Evolutionary conservation across 257 asterid genomes (phyloP), one percentile per base, ranked within the genome.

Genomic region (Ajuga chamaepitys): DNA sequence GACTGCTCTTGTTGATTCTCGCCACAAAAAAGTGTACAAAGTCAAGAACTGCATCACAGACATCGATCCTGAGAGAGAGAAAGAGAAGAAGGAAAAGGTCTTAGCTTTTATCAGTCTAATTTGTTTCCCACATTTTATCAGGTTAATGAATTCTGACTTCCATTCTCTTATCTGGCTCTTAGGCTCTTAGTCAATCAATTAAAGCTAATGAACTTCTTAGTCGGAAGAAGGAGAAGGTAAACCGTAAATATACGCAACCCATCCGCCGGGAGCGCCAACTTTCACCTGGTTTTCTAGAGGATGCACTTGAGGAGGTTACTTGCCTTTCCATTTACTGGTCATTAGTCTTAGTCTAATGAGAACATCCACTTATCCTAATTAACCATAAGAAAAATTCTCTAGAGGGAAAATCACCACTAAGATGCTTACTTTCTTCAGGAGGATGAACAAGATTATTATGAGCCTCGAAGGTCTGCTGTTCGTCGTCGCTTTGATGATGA

Each of bases 1-100:
- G 82, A 90, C 99, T 70, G 99, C 99, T 60, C 90, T 94, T 25
- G 97, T 94, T 62, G 99, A 90, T 80, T 94, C 99, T 28, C 94
- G 98, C 10, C 96, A 91, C 85, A 94, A 88, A 78, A 94, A 94
- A 78, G 95, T 83, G 20, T 88, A 80, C 80, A 94, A 84, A 78
- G 94, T 94, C 66, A 94, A 94, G 86, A 94, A 90, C 80, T 94
- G 99, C 79, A 76, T 90, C 76, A 94, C 99, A 56, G 97, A 88
- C 73, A 90, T 90, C 21, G 99, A 94, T 64, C 99, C 99, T 60
- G 99, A 94, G 88, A 83, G 87, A 78, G 99, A 94, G 88, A 94
- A 94, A 78, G 99, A 94, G 77, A 87, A 88, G 82, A 90, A 81
- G 40, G 97, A 94, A 79, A 90, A 78, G 95, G 99, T 94, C 37